Percentiles rank a stretch among this genome's conserved stretches.
These are phyloP conservation scores for Pichia sp. DNA, from an alignment of 1,139 yeast genomes.

Conservation along the genomic window DNA sequence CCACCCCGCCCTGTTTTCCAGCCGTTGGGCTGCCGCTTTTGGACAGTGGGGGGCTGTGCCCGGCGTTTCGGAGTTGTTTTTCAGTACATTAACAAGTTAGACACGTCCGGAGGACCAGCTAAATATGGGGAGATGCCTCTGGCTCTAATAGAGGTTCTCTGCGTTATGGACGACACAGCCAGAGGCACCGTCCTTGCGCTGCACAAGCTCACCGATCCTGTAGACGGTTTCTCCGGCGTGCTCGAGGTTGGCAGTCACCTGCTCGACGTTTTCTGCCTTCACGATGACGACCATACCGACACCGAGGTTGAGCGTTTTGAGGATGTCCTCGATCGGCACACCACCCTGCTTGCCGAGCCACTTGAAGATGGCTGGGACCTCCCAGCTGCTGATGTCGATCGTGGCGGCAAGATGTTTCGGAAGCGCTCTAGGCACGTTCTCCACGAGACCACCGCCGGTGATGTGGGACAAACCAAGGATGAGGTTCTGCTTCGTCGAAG, in stretches of 20 bases:
- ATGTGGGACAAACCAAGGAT: constrained; percentile 91
- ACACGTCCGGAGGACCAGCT: no score
- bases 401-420: constrained; percentile 77
- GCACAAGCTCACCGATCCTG: constrained; percentile 69
- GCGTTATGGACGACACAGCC: constrained; percentile 68
- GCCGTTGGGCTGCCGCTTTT: neutral
- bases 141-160: constrained; percentile 33
- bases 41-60: no score
- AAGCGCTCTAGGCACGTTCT: constrained; percentile 91
- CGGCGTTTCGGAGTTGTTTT: no score
- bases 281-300: constrained; percentile 95
- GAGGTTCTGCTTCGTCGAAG: constrained; percentile 62
- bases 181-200: constrained; percentile 47
- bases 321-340: constrained; percentile 77
- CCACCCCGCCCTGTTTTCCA: neutral
- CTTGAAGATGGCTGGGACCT: constrained; percentile 80
- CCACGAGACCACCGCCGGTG: constrained; percentile 97
- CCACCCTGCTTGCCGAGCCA: constrained; percentile 93
- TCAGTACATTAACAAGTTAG: no score
- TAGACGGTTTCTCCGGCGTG: constrained; percentile 73
- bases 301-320: constrained; percentile 93
- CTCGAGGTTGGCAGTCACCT: constrained; percentile 50
- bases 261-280: constrained; percentile 54
- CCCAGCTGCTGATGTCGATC: constrained; percentile 77
- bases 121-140: no score